phyloP scores from a whole-genome alignment of 768 basidiomycete species.

The Brasilioporus rufonigricans region DNA sequence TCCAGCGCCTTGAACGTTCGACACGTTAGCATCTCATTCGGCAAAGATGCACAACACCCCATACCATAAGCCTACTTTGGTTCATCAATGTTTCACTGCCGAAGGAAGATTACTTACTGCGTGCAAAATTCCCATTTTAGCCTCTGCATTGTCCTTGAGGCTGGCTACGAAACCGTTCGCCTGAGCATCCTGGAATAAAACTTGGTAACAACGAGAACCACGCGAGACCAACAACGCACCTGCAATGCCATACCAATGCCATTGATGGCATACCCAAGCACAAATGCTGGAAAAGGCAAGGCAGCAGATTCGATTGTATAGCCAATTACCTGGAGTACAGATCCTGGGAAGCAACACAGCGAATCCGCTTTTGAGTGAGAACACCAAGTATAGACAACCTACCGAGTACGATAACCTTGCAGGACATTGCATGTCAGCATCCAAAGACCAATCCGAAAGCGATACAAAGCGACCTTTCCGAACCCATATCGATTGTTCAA shows the following conservation, averaged over 20 bases:
- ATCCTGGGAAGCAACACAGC: slow-evolving; percentile 14
- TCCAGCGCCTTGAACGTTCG: slow-evolving; percentile 49
- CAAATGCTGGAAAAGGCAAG: slow-evolving; percentile 45
- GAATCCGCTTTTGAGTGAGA: background rate
- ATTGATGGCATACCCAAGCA: slow-evolving; percentile 40
- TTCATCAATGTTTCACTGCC: background rate
- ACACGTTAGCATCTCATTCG: slow-evolving; percentile 1
- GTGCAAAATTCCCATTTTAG: slow-evolving; percentile 43
- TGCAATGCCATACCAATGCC: slow-evolving; percentile 39
- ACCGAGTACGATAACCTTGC: slow-evolving; percentile 31
- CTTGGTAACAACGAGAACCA: background rate
- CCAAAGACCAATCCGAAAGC: background rate
- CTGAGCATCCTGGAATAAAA: slow-evolving; percentile 40
- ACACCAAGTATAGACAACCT: background rate
- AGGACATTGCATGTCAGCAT: background rate
- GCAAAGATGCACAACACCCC: background rate
- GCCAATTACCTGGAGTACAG: slow-evolving; percentile 29
- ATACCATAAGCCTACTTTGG: slow-evolving; percentile 33
- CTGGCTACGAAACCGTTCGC: slow-evolving; percentile 45
- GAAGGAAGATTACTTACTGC: slow-evolving; percentile 28
- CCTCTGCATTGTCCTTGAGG: slow-evolving; percentile 35
- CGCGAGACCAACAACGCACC: slow-evolving; percentile 32
- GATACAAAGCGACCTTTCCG: slow-evolving; percentile 27
- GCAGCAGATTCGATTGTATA: slow-evolving; percentile 40
- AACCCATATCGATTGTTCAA: slow-evolving; percentile 32